Evolutionary conservation across 2,329 filamentous ascomycete species (phyloP).

Genomic region (Daldinia sp.): DNA sequence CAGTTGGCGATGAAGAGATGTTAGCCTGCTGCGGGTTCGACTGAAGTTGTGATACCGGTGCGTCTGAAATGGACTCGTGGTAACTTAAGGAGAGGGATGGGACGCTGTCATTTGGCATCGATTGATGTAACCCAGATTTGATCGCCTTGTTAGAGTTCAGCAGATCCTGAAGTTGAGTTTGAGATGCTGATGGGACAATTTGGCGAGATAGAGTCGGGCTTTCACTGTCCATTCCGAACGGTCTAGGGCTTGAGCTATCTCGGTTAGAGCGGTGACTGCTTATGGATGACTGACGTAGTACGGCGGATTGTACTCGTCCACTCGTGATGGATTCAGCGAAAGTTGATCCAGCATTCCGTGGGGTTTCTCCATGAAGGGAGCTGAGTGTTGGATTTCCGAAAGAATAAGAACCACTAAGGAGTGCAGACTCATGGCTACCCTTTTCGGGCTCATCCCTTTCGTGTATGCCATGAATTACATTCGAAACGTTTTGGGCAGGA

Average conservation of each 20-base stretch:
- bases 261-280: slow-evolving; percentile 60
- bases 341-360: slow-evolving; percentile 63
- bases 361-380: slow-evolving; percentile 52
- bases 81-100: slow-evolving; percentile 61
- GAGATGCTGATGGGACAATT: slow-evolving; percentile 57
- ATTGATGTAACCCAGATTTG: slow-evolving; percentile 64
- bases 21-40: slow-evolving; percentile 42
- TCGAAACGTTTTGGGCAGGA: slow-evolving; percentile 29
- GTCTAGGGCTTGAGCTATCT: slow-evolving; percentile 55
- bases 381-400: slow-evolving; percentile 36
- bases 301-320: slow-evolving; percentile 49
- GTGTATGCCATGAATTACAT: slow-evolving; percentile 34
- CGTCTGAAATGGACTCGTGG: slow-evolving; percentile 56
- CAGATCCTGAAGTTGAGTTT: slow-evolving; percentile 67
- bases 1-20: slow-evolving; percentile 41
- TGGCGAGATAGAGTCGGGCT: slow-evolving; percentile 70
- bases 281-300: slow-evolving; percentile 57
- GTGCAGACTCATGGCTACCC: slow-evolving; percentile 49
- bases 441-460: slow-evolving; percentile 46
- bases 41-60: slow-evolving; percentile 44
- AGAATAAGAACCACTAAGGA: slow-evolving; percentile 52
- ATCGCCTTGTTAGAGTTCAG: slow-evolving; percentile 67
- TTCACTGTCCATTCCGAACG: slow-evolving; percentile 56
- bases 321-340: slow-evolving; percentile 55
- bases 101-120: slow-evolving; percentile 65